Percentiles rank a stretch among this genome's conserved stretches.
Conservation (phyloP, 2,329 filamentous ascomycete genomes). For the Fusarium coicis region DNA sequence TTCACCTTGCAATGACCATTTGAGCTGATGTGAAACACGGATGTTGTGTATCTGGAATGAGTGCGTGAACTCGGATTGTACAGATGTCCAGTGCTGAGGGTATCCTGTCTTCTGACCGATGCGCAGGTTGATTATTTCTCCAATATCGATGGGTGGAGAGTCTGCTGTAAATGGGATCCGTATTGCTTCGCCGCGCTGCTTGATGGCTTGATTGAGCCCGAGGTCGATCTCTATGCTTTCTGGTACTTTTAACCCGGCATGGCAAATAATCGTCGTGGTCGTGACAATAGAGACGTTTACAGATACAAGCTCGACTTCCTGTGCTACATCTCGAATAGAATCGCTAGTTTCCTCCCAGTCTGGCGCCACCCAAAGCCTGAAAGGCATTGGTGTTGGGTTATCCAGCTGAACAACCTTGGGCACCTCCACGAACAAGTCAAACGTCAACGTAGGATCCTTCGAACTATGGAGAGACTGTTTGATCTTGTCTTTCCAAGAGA, state of each 20-base stretch:
- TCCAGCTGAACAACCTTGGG: constrained; percentile 48
- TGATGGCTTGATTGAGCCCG: background rate
- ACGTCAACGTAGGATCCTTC: constrained; percentile 48
- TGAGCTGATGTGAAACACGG: constrained; percentile 32
- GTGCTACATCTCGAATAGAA: constrained; percentile 9
- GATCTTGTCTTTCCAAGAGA: constrained; percentile 48
- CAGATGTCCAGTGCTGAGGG: background rate
- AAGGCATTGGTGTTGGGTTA: constrained; percentile 36
- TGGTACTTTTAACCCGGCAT: background rate
- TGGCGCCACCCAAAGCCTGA: constrained; percentile 30
- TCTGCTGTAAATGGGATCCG: constrained; percentile 8
- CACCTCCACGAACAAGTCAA: constrained; percentile 39
- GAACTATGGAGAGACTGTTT: constrained; percentile 48
- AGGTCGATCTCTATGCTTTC: constrained; percentile 7
- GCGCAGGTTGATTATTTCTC: constrained; percentile 1
- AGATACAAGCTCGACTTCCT: constrained; percentile 30
- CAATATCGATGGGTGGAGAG: constrained; percentile 3
- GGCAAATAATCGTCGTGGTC: background rate
- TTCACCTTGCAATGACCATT: constrained; percentile 22
- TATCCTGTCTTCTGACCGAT: background rate
- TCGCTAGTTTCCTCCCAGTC: constrained; percentile 25
- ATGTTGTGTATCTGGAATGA: constrained; percentile 43
- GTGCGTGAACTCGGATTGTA: constrained; percentile 20
- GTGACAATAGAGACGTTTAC: background rate
- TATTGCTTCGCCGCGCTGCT: accelerated